Percentiles rank a stretch among this genome's conserved stretches.
Conservation (phyloP, 2,329 filamentous ascomycete genomes). For the Cladophialophora exuberans region DNA sequence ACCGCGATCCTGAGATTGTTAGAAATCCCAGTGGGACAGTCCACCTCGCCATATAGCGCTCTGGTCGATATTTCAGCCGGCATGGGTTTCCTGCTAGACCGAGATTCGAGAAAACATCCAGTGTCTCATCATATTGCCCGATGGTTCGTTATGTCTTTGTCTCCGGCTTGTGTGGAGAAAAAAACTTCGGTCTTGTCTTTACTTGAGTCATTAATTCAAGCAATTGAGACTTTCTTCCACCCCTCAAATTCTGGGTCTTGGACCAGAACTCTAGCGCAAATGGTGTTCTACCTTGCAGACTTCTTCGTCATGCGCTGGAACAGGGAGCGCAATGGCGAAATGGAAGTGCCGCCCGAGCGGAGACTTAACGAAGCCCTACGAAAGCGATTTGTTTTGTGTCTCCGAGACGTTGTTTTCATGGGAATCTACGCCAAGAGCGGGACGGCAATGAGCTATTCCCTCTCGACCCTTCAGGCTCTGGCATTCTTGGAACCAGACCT, state of each 20-base stretch:
- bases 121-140: conserved; percentile 88
- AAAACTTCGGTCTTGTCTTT: conserved; percentile 79
- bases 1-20: conserved; percentile 86
- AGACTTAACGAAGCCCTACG: conserved; percentile 80
- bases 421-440: conserved; percentile 95
- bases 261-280: conserved; percentile 86
- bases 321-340: conserved; percentile 87
- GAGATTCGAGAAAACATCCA: conserved; percentile 91
- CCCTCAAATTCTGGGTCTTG: conserved; percentile 92
- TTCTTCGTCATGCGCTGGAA: conserved; percentile 99
- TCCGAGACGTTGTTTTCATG: conserved; percentile 96
- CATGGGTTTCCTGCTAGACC: conserved; percentile 81
- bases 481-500: conserved; percentile 89
- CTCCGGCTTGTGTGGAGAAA: conserved; percentile 76
- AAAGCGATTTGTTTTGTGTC: conserved; percentile 81
- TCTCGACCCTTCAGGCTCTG: conserved; percentile 85
- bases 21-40: conserved; percentile 95
- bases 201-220: conserved; percentile 88
- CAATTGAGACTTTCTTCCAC: conserved; percentile 97
- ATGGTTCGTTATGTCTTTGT: conserved; percentile 91
- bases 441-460: conserved; percentile 87
- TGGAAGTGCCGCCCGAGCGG: conserved; percentile 79
- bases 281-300: conserved; percentile 90
- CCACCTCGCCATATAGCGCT: conserved; percentile 84
- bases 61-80: conserved; percentile 82